Evolutionary conservation across 2,329 filamentous ascomycete genomes (phyloP).

Genomic region (Chaetomium sp.): DNA sequence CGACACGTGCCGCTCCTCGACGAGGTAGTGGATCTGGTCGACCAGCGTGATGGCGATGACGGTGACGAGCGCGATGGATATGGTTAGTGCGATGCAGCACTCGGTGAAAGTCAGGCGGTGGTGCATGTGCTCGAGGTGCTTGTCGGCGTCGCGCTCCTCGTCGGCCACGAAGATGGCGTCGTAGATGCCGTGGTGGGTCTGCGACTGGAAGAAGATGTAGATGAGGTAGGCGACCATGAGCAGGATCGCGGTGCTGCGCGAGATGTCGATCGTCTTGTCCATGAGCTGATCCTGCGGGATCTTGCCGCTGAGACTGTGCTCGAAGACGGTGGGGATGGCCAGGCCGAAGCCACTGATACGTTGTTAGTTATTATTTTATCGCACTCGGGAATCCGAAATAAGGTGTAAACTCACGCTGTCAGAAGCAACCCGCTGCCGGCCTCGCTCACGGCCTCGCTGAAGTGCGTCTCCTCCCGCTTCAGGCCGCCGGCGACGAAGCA

Average conservation of each 20-base stretch:
- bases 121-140: constrained; percentile 60
- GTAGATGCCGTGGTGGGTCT: constrained; percentile 75
- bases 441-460: constrained; percentile 76
- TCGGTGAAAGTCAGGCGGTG: constrained; percentile 76
- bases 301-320: constrained; percentile 47
- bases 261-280: constrained; percentile 63
- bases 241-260: constrained; percentile 69
- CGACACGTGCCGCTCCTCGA: constrained; percentile 48
- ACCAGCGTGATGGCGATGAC: constrained; percentile 75
- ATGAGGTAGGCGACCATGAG: constrained; percentile 69
- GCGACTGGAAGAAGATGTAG: constrained; percentile 73
- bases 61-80: constrained; percentile 70
- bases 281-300: constrained; percentile 45
- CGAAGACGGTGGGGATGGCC: constrained; percentile 59
- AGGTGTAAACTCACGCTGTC: constrained; percentile 64
- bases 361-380: background rate
- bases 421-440: constrained; percentile 76
- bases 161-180: constrained; percentile 72
- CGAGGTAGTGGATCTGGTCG: constrained; percentile 66
- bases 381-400: no score
- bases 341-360: constrained; percentile 50
- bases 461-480: constrained; percentile 66
- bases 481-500: constrained; percentile 81
- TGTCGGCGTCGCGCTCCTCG: constrained; percentile 67
- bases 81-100: constrained; percentile 63